These are phyloP conservation scores for Aspergillus hortae DNA, from an alignment of 2,329 filamentous ascomycete genomes.

Conservation along the genomic window DNA sequence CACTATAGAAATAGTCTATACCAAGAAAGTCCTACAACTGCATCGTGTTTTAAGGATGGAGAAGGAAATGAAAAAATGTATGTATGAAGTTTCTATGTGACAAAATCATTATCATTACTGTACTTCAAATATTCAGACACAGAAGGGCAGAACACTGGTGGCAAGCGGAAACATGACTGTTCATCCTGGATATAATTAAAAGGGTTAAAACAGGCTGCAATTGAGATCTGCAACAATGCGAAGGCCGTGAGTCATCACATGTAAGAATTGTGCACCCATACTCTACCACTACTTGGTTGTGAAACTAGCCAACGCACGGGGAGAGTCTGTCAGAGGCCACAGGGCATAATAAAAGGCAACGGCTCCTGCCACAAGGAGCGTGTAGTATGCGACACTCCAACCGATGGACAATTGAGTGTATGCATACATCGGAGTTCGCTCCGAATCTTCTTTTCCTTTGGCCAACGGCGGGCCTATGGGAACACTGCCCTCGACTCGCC, in stretches of 20 bases:
- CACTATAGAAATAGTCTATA: no score
- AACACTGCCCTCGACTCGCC: slow-evolving; percentile 59
- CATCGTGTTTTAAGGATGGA: no score
- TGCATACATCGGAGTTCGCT: slow-evolving; percentile 20
- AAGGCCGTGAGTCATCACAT: neutral
- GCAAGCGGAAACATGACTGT: no score
- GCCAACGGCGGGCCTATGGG: slow-evolving; percentile 32
- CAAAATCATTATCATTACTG: no score
- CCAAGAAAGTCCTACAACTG: no score
- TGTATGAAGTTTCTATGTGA: no score
- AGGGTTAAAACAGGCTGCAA: no score
- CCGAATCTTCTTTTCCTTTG: slow-evolving; percentile 40
- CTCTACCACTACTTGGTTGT: slow-evolving; percentile 1
- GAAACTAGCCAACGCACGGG: slow-evolving; percentile 35
- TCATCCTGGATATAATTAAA: no score
- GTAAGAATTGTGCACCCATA: neutral
- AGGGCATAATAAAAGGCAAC: slow-evolving; percentile 67
- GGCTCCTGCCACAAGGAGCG: slow-evolving; percentile 68
- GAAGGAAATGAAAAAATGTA: no score
- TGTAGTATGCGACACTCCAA: slow-evolving; percentile 79
- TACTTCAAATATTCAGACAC: no score
- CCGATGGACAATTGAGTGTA: slow-evolving; percentile 36
- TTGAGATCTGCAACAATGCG: neutral
- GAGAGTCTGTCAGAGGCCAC: slow-evolving; percentile 65
- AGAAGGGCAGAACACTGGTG: no score